Percentiles rank a stretch among this genome's conserved stretches.
phyloP scores from a whole-genome alignment of 768 basidiomycete species.

The Xerocomus potaroensis region DNA sequence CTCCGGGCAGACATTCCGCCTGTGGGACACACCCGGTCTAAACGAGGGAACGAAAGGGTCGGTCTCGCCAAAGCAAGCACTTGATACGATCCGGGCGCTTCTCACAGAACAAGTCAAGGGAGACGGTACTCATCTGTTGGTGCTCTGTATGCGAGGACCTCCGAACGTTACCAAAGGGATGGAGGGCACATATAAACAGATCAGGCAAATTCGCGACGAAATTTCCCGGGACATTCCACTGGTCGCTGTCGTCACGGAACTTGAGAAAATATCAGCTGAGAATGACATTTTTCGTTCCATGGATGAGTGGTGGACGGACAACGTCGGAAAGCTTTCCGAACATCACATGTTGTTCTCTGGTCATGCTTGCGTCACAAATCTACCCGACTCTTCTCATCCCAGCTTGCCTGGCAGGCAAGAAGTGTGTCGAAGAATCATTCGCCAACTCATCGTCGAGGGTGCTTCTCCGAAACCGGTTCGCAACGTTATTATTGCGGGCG shows the following conservation, averaged over 20 bases:
- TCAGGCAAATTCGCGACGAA: constrained; percentile 19
- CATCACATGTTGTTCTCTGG: constrained; percentile 12
- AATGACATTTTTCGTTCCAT: constrained; percentile 18
- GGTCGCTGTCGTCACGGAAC: constrained; percentile 25
- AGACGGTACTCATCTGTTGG: constrained; percentile 24
- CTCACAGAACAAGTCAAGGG: constrained; percentile 17
- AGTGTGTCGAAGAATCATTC: constrained; percentile 18
- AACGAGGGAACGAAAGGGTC: constrained; percentile 19
- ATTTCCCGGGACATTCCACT: constrained; percentile 17
- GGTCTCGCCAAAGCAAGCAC: constrained; percentile 19
- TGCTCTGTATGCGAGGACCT: constrained; percentile 24
- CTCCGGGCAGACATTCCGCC: constrained; percentile 10
- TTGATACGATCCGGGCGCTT: constrained; percentile 16
- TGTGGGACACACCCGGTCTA: constrained; percentile 25
- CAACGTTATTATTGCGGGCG: constrained; percentile 39
- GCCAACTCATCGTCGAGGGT: constrained; percentile 20
- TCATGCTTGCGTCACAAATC: constrained; percentile 24
- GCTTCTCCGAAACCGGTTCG: constrained; percentile 13
- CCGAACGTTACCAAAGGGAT: constrained; percentile 17
- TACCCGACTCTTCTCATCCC: constrained; percentile 18
- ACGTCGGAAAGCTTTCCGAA: not conserved
- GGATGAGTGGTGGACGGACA: constrained; percentile 22
- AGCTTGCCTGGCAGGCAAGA: constrained; percentile 10
- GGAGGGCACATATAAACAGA: constrained; percentile 15
- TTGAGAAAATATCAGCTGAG: constrained; percentile 17